Base-by-base conservation (phyloP, 371 early-diverging fungal genomes). In the Lichtheimia ramosa region DNA sequence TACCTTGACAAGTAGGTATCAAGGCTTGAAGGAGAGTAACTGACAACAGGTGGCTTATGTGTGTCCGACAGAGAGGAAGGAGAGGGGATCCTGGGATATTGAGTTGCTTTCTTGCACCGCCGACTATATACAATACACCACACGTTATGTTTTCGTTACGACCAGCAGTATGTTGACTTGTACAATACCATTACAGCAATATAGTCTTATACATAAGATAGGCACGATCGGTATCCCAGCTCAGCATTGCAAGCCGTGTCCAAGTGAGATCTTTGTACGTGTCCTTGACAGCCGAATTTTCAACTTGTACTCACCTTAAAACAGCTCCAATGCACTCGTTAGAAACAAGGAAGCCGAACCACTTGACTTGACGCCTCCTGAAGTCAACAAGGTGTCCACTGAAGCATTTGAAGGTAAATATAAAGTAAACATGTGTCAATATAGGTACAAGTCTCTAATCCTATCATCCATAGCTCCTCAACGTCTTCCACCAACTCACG, bases 401-500 rank as follows among this genome's bases (percentile, higher is more conserved):
- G 46, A 46, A 14, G 46, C 46, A 7, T 46, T 46, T 21, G 46
- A 46, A 46, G 46, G 46, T 46, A 46, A 10, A 46, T 21, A 46
- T 1, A 3, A 3, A n/a, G 28, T 28, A 7, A 28, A 34, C 2
- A 8, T 34, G 10, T 34, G 7, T 25, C n/a, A n/a, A n/a, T 25
- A 5, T 25, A 25, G 28, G 5, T 27, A 34, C 34, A 34, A 34
- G 34, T 8, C 6, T 10, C 10, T 34, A 8, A 34, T 7, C 3
- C 7, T 27, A 34, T 34, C 8, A 8, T 34, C 8, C 2, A 34
- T 34, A 34, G 81, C 59, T 8, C 76, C 81, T 25, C 56, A 75
- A 48, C 71, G 81, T 54, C 51, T 74, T 54, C 28, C 78, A 46
- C 69, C 85, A n/a, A 86, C 88, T 2, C 83, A 86, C 68, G 70